Percentiles rank a stretch among this genome's conserved stretches.
Evolutionary conservation across 805 yeast genomes (phyloP).

Genomic region (Spathaspora passalidarum): DNA sequence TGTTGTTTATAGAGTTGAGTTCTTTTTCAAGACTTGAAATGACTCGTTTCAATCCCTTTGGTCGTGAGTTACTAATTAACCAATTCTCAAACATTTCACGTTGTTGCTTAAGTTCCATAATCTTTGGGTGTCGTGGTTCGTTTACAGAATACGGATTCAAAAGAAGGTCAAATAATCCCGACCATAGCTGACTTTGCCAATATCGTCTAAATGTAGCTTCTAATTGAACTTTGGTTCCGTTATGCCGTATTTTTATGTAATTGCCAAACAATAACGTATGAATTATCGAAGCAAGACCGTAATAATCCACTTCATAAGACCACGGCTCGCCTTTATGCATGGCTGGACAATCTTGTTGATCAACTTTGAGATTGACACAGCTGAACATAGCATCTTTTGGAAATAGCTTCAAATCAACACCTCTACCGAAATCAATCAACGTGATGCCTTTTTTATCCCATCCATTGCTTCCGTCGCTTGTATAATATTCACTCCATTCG

Average conservation of each 20-base stretch:
- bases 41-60: conserved; percentile 23
- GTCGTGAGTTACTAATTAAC: conserved; percentile 24
- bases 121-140: conserved; percentile 36
- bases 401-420: conserved; percentile 65
- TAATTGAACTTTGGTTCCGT: conserved; percentile 30
- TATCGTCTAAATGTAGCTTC: conserved; percentile 57
- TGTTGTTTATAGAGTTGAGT: conserved; percentile 15
- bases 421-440: conserved; percentile 79
- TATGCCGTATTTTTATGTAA: conserved; percentile 45
- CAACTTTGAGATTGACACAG: conserved; percentile 53
- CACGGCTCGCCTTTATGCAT: conserved; percentile 60
- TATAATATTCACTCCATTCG: conserved; percentile 19
- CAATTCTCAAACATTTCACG: conserved; percentile 41
- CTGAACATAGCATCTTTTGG: conserved; percentile 47
- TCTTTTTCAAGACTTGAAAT: conserved; percentile 36
- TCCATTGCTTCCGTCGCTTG: conserved; percentile 33
- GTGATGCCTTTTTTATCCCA: conserved; percentile 56
- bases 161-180: conserved; percentile 55
- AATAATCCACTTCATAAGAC: conserved; percentile 81
- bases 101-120: conserved; percentile 28
- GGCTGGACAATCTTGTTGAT: conserved; percentile 70
- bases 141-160: conserved; percentile 51
- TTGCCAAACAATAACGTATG: conserved; percentile 74
- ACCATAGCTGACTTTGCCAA: conserved; percentile 77
- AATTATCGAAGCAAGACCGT: conserved; percentile 72